Base-by-base conservation (phyloP, 2,329 filamentous ascomycete species). In the Cladophialophora yegresii region DNA sequence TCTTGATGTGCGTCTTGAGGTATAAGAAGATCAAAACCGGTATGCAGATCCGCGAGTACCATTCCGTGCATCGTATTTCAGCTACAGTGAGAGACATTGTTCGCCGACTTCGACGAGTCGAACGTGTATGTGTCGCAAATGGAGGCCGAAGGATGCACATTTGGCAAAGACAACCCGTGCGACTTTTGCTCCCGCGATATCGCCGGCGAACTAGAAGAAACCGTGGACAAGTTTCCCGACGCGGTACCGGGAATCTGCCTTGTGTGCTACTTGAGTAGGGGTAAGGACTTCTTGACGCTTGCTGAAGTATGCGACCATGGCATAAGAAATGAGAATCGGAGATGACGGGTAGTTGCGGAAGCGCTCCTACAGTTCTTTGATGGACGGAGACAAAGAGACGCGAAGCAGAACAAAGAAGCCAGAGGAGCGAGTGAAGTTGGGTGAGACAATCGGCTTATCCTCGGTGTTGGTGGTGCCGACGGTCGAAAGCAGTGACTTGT, bases 401-500 rank as follows among this genome's bases (percentile, higher is more conserved):
- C 36, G 36, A 40, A 40, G 13, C 5, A 40, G 6, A 16, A 16
- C 36, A 43, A 4, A 26, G 54, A 40, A 36, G 22, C n/a, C 8
- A 22, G 40, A 3, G 22, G n/a, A 26, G 20, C 28, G 56, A 26
- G 20, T 40, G 56, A 33, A 20, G 45, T 23, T 50, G n/a, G 30
- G 28, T 30, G 40, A 43, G 30, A 20, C 8, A 13, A 0, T 50
- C 47, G 57, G 47, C 16, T 23, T 7, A 60, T 23, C 47, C 20
- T 59, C 57, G 57, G 57, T 13, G 5, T 12, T 26, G 51, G 22
- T n/a, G n/a, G n/a, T n/a, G n/a, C n/a, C n/a, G n/a, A n/a, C n/a
- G 43, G 47, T 47, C 45, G 32, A 55, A 62, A 55, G 30, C 60
- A 50, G 53, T 20, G 53, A 30, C n/a, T 8, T 55, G 43, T 32